These are phyloP conservation scores for Entonaema liquescens DNA, from an alignment of 495 filamentous ascomycete species.

Conservation along the genomic window DNA sequence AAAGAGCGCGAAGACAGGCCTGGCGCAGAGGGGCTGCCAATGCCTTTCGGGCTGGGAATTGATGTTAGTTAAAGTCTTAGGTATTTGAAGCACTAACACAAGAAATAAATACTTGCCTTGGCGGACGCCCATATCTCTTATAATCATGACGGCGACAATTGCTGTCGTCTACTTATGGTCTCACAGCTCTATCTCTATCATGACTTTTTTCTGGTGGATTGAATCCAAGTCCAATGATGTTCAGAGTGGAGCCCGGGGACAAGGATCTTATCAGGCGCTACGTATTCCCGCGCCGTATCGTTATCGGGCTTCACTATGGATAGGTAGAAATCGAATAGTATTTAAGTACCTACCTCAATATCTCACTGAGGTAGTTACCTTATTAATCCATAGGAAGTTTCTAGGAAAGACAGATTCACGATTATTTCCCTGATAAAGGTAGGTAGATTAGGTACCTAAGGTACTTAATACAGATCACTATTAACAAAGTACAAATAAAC, in stretches of 20 bases:
- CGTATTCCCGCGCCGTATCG: constrained; percentile 27
- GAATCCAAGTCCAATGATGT: background rate
- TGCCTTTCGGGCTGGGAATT: constrained; percentile 54
- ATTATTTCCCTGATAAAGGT: too few relatives aligned
- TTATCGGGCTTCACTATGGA: background rate
- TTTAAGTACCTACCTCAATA: background rate
- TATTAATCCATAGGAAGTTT: too few relatives aligned
- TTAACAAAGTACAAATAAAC: background rate
- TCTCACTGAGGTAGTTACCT: too few relatives aligned
- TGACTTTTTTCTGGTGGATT: constrained; percentile 30
- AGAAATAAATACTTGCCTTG: constrained; percentile 49
- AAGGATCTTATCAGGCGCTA: constrained; percentile 19
- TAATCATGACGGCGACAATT: constrained; percentile 54
- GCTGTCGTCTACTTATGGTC: constrained; percentile 5
- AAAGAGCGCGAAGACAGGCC: constrained; percentile 50
- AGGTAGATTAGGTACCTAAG: too few relatives aligned
- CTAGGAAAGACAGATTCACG: too few relatives aligned
- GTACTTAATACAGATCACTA: too few relatives aligned
- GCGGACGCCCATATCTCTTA: constrained; percentile 60
- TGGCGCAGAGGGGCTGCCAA: constrained; percentile 52
- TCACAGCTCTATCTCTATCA: constrained; percentile 22
- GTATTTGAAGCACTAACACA: background rate
- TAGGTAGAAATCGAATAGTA: too few relatives aligned
- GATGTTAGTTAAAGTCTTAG: background rate
- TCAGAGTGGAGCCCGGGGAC: background rate